phyloP scores from a whole-genome alignment of 345 rosid genomes.

The Citrus hindsii region DNA sequence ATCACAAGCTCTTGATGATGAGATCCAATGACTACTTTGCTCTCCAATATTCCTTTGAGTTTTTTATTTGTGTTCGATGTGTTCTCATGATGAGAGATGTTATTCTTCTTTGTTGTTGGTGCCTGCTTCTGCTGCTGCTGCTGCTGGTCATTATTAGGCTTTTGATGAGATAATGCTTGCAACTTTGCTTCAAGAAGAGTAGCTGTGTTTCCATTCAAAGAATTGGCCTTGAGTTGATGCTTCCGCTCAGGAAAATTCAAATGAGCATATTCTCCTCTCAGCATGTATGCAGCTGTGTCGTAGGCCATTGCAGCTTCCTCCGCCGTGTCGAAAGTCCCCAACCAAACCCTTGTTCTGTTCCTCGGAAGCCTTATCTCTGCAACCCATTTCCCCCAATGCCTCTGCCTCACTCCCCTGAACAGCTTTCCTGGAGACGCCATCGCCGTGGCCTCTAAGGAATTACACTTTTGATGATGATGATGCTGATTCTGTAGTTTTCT shows the following conservation, averaged over 20 bases:
- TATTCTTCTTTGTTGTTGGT: neutral
- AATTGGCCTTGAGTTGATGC: constrained; percentile 49
- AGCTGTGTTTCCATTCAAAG: constrained; percentile 43
- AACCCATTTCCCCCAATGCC: constrained; percentile 99
- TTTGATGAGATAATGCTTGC: constrained; percentile 42
- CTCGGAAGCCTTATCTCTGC: constrained; percentile 93
- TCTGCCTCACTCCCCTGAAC: constrained; percentile 89
- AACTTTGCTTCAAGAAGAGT: constrained; percentile 73
- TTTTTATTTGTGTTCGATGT: neutral
- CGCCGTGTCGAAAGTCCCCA: constrained; percentile 91
- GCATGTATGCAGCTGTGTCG: constrained; percentile 84
- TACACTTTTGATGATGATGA: constrained; percentile 30
- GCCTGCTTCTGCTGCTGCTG: neutral
- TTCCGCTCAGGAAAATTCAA: constrained; percentile 82
- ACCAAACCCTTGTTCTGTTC: constrained; percentile 95
- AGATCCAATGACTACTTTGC: constrained; percentile 13
- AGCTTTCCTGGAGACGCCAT: constrained; percentile 48
- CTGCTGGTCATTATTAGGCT: constrained; percentile 1
- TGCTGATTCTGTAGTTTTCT: constrained; percentile 33
- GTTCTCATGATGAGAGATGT: neutral
- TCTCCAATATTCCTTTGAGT: constrained; percentile 7
- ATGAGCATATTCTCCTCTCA: constrained; percentile 84
- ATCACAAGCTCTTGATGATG: constrained; percentile 2
- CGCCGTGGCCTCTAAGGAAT: constrained; percentile 1
- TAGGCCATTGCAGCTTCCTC: constrained; percentile 94